Base-by-base conservation (phyloP, 2,329 filamentous ascomycete species). In the Incumbomyces delicatus region DNA sequence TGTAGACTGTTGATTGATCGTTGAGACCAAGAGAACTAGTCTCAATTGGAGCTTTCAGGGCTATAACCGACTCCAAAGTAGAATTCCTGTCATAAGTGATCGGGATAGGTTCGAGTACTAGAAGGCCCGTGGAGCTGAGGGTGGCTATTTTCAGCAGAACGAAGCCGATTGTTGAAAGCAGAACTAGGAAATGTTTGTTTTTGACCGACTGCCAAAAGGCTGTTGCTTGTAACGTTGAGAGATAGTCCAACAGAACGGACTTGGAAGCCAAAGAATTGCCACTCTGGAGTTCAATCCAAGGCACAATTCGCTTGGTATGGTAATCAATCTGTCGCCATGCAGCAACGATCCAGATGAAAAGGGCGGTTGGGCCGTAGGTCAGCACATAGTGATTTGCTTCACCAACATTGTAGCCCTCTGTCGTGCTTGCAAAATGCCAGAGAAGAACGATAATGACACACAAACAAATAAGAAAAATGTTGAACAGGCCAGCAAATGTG, bases 261-360 rank as follows among this genome's bases (percentile, higher is more conserved):
- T 53, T 55, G 13, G 52, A 40, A 5, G 51, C 44, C 2, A 44
- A 16, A 2, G 46, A 32, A 17, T 44, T 13, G 1, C 54, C 58
- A 20, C 42, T 41, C n/a, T 49, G 46, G 10, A 64, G 48, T 30
- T 55, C 54, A 12, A 50, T 50, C 61, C 61, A 64, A 2, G 62
- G 58, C 31, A 53, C 50, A 8, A 56, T 31, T 22, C 53, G 46
- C 45, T 62, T 64, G 46, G 46, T 57, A 11, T 53, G 17, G 33
- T 60, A 54, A 39, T 63, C 61, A 14, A 64, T 53, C 41, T 63
- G 61, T n/a, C 55, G 57, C 61, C 61, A 64, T 14, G 57, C 20
- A 16, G 59, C 54, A 6, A 57, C 50, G 11, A 61, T 45, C 8
- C 62, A 27, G 3, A 60, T 51, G 31, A 64, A 53, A 12, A 64